Evolutionary conservation across 1,139 yeast species (phyloP).

Genomic region (Taphrina communis): DNA sequence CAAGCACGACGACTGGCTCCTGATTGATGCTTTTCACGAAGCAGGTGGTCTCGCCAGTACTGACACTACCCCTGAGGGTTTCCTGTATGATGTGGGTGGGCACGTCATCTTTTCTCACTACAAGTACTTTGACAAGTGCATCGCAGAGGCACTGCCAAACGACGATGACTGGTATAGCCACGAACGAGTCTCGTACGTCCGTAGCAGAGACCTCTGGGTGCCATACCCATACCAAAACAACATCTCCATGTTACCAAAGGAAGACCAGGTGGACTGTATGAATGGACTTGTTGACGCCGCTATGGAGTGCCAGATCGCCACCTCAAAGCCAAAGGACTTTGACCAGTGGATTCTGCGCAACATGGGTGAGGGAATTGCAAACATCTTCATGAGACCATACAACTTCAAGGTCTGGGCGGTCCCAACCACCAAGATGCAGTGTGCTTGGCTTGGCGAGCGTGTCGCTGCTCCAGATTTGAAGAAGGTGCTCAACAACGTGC

Average conservation of each 20-base stretch:
- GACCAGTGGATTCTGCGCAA: constrained; percentile 44
- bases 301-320: constrained; percentile 41
- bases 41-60: constrained; percentile 45
- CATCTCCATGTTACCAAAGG: constrained; percentile 43
- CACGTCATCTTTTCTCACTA: constrained; percentile 44
- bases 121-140: constrained; percentile 42
- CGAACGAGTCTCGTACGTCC: constrained; percentile 44
- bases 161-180: constrained; percentile 44
- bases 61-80: constrained; percentile 44
- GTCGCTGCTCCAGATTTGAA: constrained; percentile 45
- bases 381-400: constrained; percentile 45
- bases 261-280: constrained; percentile 43
- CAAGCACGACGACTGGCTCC: constrained; percentile 38
- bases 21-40: constrained; percentile 40
- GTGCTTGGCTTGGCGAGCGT: constrained; percentile 45
- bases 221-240: constrained; percentile 46
- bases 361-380: constrained; percentile 45
- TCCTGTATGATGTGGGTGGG: constrained; percentile 44
- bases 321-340: constrained; percentile 42
- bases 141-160: constrained; percentile 43
- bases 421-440: constrained; percentile 45
- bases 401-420: constrained; percentile 46
- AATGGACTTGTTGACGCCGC: constrained; percentile 45
- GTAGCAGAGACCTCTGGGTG: constrained; percentile 43
- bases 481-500: constrained; percentile 42